Conservation (phyloP, 2,329 filamentous ascomycete species). For the Grosmannia huntii region DNA sequence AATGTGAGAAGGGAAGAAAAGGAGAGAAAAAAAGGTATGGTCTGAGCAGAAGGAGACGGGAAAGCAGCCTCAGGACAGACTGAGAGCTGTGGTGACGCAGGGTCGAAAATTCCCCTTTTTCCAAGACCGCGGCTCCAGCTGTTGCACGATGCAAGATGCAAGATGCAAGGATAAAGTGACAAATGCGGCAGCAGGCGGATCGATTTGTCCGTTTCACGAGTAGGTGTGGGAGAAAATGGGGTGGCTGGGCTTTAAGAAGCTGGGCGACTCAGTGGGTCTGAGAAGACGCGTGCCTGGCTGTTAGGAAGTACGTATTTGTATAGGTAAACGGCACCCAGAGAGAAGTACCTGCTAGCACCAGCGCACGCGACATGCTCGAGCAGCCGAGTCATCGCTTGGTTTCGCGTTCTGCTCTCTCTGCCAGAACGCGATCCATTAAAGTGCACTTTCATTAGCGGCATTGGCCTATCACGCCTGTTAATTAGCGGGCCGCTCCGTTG, state of each 20-base stretch:
- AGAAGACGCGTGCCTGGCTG: background rate
- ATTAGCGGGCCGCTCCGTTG: background rate
- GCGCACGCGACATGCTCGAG: background rate
- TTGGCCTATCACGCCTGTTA: background rate
- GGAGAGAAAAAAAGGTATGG: background rate
- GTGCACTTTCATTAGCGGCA: background rate
- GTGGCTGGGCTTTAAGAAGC: constrained; percentile 7
- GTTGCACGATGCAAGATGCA: too few relatives aligned
- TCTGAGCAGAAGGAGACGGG: background rate
- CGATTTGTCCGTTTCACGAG: background rate
- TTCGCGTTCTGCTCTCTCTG: background rate
- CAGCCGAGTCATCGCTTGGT: background rate
- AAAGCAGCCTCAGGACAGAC: background rate
- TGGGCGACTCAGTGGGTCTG: constrained; percentile 7
- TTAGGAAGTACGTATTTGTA: constrained; percentile 3
- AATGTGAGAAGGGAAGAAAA: background rate
- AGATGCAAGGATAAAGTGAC: background rate
- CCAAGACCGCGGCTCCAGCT: background rate
- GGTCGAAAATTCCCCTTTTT: background rate
- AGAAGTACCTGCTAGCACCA: constrained; percentile 4
- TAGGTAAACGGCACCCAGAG: accelerated
- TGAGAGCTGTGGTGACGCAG: background rate
- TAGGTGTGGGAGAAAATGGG: background rate
- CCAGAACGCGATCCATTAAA: background rate
- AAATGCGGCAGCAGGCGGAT: too few relatives aligned